Conservation (phyloP, 495 filamentous ascomycete genomes). For the Penicillium angulare region DNA sequence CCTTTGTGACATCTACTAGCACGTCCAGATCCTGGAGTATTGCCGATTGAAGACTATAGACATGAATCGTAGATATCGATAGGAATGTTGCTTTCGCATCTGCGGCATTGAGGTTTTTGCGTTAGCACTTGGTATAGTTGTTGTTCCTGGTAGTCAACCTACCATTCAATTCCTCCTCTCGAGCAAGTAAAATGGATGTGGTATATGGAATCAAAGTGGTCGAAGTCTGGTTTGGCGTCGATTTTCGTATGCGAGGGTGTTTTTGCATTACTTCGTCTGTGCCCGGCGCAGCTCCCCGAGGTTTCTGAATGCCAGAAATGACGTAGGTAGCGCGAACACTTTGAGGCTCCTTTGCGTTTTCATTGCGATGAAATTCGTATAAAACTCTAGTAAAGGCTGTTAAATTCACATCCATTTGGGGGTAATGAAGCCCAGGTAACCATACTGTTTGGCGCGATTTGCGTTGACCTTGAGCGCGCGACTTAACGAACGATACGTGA, state of each 20-base stretch:
- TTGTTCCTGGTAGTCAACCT: constrained; percentile 7
- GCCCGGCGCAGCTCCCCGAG: constrained; percentile 27
- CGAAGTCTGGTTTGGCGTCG: constrained; percentile 52
- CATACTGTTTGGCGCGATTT: constrained; percentile 79
- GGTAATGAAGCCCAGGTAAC: too few relatives aligned
- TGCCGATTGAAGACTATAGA: constrained; percentile 80
- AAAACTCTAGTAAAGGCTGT: too few relatives aligned
- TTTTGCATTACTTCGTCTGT: constrained; percentile 73
- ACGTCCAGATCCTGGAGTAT: constrained; percentile 73
- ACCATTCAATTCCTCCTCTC: constrained; percentile 82
- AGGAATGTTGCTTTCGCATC: constrained; percentile 67
- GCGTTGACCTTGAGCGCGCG: constrained; percentile 77
- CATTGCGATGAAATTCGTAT: constrained; percentile 77
- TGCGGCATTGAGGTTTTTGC: constrained; percentile 30
- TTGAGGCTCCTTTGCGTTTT: constrained; percentile 74
- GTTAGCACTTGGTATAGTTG: not conserved
- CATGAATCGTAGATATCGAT: constrained; percentile 70
- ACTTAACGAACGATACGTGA: constrained; percentile 82
- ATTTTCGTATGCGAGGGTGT: constrained; percentile 62
- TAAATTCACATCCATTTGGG: too few relatives aligned
- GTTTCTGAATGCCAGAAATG: constrained; percentile 60
- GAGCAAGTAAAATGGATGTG: constrained; percentile 65
- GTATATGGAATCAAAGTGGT: constrained; percentile 32
- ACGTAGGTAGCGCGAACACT: constrained; percentile 86
- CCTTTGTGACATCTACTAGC: constrained; percentile 64